phyloP scores from a whole-genome alignment of 441 rosid genomes.

The Oxalis stricta region DNA sequence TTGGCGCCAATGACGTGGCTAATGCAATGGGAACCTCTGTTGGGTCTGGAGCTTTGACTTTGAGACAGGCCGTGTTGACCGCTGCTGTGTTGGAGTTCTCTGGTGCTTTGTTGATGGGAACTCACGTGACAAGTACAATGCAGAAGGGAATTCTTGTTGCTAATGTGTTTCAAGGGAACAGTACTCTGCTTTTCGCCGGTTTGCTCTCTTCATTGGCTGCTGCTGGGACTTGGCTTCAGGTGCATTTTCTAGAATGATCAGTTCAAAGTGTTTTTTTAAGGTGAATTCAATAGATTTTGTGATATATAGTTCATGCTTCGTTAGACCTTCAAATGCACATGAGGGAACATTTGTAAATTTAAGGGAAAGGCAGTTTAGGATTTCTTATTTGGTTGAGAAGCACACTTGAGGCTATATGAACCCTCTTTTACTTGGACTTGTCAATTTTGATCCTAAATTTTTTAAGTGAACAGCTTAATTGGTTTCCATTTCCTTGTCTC shows the following conservation, averaged over 20 bases:
- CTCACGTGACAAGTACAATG: conserved; percentile 92
- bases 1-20: conserved; percentile 97
- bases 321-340: no score
- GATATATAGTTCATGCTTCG: no score
- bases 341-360: no score
- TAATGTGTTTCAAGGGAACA: conserved; percentile 79
- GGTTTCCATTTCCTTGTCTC: no score
- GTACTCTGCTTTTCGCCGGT: conserved; percentile 72
- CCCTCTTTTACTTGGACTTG: background rate
- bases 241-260: conserved; percentile 5
- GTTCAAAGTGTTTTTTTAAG: background rate
- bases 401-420: no score
- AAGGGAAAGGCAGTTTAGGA: no score
- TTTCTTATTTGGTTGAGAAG: no score
- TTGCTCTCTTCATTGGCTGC: conserved; percentile 86
- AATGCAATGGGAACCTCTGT: conserved; percentile 99
- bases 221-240: conserved; percentile 99
- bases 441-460: no score
- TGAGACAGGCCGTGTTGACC: conserved; percentile 79
- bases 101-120: conserved; percentile 91
- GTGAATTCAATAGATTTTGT: background rate
- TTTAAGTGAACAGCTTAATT: no score
- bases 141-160: conserved; percentile 91
- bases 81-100: conserved; percentile 95
- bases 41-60: conserved; percentile 78